phyloP scores from a whole-genome alignment of 2,329 filamentous ascomycete species.

The Colletotrichum sojae region DNA sequence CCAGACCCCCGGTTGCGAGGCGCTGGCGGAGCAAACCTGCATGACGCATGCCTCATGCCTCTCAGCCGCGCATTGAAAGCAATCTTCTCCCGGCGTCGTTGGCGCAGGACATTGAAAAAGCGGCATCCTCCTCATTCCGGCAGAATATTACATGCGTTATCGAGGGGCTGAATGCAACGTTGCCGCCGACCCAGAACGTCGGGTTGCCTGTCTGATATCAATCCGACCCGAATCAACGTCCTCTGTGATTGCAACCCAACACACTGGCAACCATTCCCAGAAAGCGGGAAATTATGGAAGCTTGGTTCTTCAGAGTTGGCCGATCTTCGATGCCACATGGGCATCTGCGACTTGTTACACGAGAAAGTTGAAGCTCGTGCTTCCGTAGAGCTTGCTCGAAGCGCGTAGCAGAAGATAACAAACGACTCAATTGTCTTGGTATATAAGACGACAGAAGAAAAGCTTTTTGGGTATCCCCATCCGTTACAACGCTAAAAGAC shows the following conservation, averaged over 20 bases:
- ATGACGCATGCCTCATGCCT: slow-evolving; percentile 5
- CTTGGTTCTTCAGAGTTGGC: no score
- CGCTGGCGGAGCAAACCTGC: slow-evolving; percentile 15
- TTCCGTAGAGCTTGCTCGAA: background rate
- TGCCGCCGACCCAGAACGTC: background rate
- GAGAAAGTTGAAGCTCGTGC: no score
- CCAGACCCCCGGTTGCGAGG: background rate
- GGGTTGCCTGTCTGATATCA: background rate
- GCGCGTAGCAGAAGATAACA: background rate
- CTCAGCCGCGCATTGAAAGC: background rate
- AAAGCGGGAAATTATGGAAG: slow-evolving; percentile 9
- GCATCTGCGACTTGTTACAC: no score
- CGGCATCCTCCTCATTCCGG: background rate
- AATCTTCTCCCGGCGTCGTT: background rate
- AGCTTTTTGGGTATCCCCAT: slow-evolving; percentile 35
- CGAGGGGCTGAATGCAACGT: background rate
- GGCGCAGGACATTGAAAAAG: background rate
- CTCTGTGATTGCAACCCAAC: background rate
- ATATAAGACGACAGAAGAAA: slow-evolving; percentile 9
- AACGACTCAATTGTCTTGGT: background rate
- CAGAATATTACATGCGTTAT: background rate
- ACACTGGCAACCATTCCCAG: background rate
- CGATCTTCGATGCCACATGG: slow-evolving; percentile 12
- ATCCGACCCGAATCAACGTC: background rate
- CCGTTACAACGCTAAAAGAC: slow-evolving; percentile 32